Conservation (phyloP, 2,329 filamentous ascomycete species). For the Dothideomycetidae sp. region DNA sequence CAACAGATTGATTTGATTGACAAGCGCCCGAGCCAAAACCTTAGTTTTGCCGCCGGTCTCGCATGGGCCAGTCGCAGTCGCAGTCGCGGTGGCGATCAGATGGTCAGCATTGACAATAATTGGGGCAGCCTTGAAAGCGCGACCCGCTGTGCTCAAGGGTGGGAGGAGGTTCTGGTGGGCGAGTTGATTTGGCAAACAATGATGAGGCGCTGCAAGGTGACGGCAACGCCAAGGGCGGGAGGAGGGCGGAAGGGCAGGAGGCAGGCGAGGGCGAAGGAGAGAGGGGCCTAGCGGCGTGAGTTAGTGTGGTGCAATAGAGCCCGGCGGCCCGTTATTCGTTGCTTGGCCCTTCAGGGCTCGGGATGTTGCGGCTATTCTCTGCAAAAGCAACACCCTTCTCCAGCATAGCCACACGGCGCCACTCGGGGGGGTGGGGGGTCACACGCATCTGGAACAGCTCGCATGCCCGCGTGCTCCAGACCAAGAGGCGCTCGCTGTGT, state of each 20-base stretch:
- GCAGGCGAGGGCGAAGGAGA: not conserved
- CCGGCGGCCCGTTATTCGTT: not conserved
- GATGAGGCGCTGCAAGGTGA: not conserved
- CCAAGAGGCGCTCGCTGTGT: not conserved
- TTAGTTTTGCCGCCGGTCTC: not conserved
- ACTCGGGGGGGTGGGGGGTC: no score
- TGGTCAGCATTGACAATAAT: no score
- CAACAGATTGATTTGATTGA: no score
- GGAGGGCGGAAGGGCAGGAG: not conserved
- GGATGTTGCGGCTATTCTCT: not conserved
- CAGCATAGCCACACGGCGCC: not conserved
- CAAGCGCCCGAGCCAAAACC: not conserved
- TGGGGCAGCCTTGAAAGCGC: no score
- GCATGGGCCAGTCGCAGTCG: not conserved
- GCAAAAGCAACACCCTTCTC: not conserved
- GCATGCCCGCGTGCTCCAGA: conserved; percentile 10
- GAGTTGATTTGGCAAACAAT: no score
- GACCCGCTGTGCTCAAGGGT: no score
- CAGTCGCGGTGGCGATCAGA: not conserved
- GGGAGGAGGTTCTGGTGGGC: no score
- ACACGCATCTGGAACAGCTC: conserved; percentile 2
- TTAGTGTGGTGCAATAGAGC: not conserved
- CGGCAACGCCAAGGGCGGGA: not conserved
- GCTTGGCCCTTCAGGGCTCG: no score
- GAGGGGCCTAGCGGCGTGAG: no score